Evolutionary conservation across 116 monocot species (phyloP), one percentile per base, ranked within the genome.

Genomic region (Iris pallida): DNA sequence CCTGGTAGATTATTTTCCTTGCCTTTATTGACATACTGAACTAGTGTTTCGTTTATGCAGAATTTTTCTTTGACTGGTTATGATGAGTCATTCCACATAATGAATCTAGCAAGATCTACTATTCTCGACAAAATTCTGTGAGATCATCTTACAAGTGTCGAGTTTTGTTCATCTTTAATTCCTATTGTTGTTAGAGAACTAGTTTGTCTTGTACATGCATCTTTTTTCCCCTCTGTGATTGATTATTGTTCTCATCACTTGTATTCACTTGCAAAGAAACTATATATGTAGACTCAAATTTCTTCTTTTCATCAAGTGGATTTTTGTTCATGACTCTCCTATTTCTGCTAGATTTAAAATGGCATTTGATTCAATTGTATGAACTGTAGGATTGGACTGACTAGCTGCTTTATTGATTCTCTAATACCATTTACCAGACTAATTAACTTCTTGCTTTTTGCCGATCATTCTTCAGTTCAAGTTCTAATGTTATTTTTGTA

Each of bases 51-150:
- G 59, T 12, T 43, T 47, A 30, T 75, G 76, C 80, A 90, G 90
- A 75, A 58, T 8, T 68, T 20, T 43, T 76, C 61, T 20, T 8
- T 12, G 60, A 42, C 14, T 67, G 57, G 45, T n/a, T 20, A 55
- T 68, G 63, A 54, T 60, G 74, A 77, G 64, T 69, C 63, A 20
- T 80, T 75, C 64, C 71, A 88, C 42, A 68, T 85, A 47, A 56
- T 81, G n/a, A 73, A 70, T 20, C 85, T 77, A 53, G 72, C 85
- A 20, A 81, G 83, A 82, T 65, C 61, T 16, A 45, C 69, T 19
- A 75, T 67, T 10, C 45, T 92, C 15, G 61, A 71, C 67, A 65
- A 45, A 43, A 88, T 91, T 48, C 59, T 92, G 96, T 96, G 79
- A 82, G 82, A 69, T 82, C 51, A 45, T 57, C 2, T 67, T 18